Base-by-base conservation (phyloP, 257 asterid species). In the Nicotiana undulata region DNA sequence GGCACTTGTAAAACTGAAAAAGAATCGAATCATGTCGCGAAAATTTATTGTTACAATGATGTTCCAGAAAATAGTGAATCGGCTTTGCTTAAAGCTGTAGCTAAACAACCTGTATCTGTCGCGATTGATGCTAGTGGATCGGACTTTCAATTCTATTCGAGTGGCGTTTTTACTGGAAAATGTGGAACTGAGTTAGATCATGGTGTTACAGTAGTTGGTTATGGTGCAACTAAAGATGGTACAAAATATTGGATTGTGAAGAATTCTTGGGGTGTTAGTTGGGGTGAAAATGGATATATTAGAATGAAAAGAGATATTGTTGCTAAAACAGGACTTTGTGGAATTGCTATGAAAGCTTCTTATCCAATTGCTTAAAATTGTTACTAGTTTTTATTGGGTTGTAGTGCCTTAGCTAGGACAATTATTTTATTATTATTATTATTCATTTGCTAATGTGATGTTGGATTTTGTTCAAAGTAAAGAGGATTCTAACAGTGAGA, bases 181-280 rank as follows among this genome's bases (percentile, higher is more conserved):
- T 88, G 93, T 22, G 90, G 89, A 32, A 89, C 87, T 1, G 58
- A 53, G 0, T 76, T 85, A 3, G 78, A 89, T 60, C 93, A 89
- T 56, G 93, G 86, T 7, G 91, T 89, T 1, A 81, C 88, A 0
- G 83, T 77, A 1, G 85, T 89, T 10, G 91, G 90, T 0, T 89
- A 85, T 11, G 88, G 87, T 1, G 63, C 15, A 29, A 46, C 37
- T 65, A 61, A 31, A 56, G 55, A 59, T 4, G 87, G 88, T n/a
- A 82, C 60, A 5, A 87, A 87, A 31, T 87, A 72, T 79, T 87
- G 89, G 92, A 15, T 84, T 8, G 58, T 88, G 9, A 88, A 86
- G 83, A 88, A 88, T 3, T 61, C 37, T 0, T 58, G 63, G 63
- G 63, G 63, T n/a, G 44, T 53, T n/a, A 67, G 55, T 67, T 67